Conservation (phyloP, 2,329 filamentous ascomycete species). For the Penicillium sclerotiorum region DNA sequence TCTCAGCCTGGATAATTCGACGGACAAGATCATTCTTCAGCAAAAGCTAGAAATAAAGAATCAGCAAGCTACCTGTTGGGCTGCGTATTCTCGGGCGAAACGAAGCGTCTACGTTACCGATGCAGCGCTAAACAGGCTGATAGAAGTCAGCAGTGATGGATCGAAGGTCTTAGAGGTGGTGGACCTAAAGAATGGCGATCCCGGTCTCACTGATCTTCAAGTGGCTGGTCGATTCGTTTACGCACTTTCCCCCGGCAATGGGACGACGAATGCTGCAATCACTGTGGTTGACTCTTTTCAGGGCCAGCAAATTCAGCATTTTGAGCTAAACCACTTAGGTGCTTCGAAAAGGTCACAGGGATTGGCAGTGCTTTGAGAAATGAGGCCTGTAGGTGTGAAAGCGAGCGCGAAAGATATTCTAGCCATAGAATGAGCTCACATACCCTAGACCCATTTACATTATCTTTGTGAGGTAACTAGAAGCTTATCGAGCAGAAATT, state of each 20-base stretch:
- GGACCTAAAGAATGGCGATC: slow-evolving; percentile 53
- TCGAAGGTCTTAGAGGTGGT: slow-evolving; percentile 51
- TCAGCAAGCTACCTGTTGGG: slow-evolving; percentile 64
- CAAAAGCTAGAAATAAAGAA: slow-evolving; percentile 49
- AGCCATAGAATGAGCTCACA: too few relatives aligned
- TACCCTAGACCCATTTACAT: too few relatives aligned
- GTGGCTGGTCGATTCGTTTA: slow-evolving; percentile 61
- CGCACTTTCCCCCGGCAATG: slow-evolving; percentile 58
- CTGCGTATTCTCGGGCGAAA: slow-evolving; percentile 52
- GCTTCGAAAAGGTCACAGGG: slow-evolving; percentile 38
- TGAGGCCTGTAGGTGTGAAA: too few relatives aligned
- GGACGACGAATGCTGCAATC: slow-evolving; percentile 38
- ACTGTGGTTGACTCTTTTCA: slow-evolving; percentile 45
- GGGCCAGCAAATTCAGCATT: slow-evolving; percentile 44
- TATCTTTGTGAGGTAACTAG: too few relatives aligned
- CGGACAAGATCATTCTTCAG: slow-evolving; percentile 36
- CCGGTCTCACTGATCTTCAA: slow-evolving; percentile 59
- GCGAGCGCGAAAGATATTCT: too few relatives aligned
- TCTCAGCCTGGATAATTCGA: slow-evolving; percentile 45
- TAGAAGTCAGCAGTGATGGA: slow-evolving; percentile 58
- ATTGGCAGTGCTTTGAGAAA: slow-evolving; percentile 32
- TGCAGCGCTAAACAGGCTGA: slow-evolving; percentile 53
- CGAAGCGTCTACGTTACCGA: slow-evolving; percentile 63
- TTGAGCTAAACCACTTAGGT: slow-evolving; percentile 28
- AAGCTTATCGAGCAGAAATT: too few relatives aligned